A percentile compares a stretch with the other conserved stretches of the same genome.
phyloP scores from a whole-genome alignment of 306 rosid species.

The Casuarina glauca region DNA sequence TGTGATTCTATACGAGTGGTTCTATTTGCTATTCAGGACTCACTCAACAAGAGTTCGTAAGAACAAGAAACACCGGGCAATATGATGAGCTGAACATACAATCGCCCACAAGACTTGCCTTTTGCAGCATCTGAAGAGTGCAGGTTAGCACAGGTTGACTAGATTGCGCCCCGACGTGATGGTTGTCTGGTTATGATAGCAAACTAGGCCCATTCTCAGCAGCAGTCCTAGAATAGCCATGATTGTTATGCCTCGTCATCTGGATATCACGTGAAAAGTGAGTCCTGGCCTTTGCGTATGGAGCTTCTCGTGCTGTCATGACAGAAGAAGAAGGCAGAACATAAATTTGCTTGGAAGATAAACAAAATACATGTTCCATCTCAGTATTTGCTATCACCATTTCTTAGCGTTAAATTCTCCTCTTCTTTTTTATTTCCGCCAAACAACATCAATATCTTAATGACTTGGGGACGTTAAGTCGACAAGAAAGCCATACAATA shows the following conservation, averaged over 20 bases:
- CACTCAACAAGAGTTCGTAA: background rate
- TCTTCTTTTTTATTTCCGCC: background rate
- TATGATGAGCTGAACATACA: background rate
- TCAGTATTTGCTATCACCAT: background rate
- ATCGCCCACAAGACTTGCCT: background rate
- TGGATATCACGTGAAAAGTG: constrained; percentile 85
- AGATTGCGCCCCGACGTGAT: constrained; percentile 17
- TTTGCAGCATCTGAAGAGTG: constrained; percentile 10
- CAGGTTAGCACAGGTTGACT: constrained; percentile 16
- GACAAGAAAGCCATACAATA: background rate
- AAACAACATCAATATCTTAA: background rate
- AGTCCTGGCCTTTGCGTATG: constrained; percentile 88
- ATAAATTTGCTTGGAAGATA: constrained; percentile 16
- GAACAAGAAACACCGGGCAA: background rate
- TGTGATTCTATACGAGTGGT: constrained; percentile 28
- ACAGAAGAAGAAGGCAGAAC: constrained; percentile 5
- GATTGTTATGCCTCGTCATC: constrained; percentile 69
- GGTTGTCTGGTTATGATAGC: constrained; percentile 48
- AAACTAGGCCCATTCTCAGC: constrained; percentile 84
- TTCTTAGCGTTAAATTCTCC: background rate
- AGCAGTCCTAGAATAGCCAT: constrained; percentile 65
- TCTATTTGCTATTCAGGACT: constrained; percentile 15
- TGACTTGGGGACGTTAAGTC: background rate
- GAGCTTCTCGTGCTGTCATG: constrained; percentile 87
- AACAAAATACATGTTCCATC: background rate